Percentiles rank a stretch among this genome's conserved stretches.
phyloP scores from a whole-genome alignment of 805 yeast genomes.

The Ogataea nonfermentans region DNA sequence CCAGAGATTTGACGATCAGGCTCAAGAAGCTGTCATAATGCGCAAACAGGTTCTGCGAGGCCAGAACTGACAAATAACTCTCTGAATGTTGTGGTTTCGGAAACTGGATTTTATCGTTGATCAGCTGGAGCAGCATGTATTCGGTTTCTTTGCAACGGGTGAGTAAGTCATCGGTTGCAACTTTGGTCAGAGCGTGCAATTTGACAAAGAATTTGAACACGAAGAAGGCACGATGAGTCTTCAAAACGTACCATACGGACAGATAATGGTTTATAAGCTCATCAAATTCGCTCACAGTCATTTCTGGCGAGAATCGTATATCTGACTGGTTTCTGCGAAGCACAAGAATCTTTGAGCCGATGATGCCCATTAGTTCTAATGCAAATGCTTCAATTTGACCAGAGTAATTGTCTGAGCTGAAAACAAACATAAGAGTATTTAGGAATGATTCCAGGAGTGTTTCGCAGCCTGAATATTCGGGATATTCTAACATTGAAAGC shows the following conservation, averaged over 20 bases:
- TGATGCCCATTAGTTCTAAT: constrained; percentile 59
- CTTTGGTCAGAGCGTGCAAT: constrained; percentile 6
- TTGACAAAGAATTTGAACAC: constrained; percentile 10
- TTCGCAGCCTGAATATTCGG: constrained; percentile 66
- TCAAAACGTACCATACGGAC: constrained; percentile 8
- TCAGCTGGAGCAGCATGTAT: constrained; percentile 5
- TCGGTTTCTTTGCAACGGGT: constrained; percentile 4
- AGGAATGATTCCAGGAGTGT: constrained; percentile 45
- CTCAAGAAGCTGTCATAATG: constrained; percentile 54
- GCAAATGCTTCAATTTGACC: constrained; percentile 47
- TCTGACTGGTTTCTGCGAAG: constrained; percentile 24
- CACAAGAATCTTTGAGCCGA: constrained; percentile 50
- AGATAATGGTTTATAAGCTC: constrained; percentile 8
- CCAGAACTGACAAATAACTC: constrained; percentile 20
- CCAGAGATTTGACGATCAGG: constrained; percentile 47
- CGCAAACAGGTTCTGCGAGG: constrained; percentile 33
- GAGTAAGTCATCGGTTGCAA: constrained; percentile 1
- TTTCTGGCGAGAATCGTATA: constrained; percentile 7
- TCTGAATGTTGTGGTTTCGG: not conserved
- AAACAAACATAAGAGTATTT: constrained; percentile 40
- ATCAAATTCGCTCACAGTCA: constrained; percentile 11
- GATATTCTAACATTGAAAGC: constrained; percentile 43
- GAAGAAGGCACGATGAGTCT: constrained; percentile 6
- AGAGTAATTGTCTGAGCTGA: constrained; percentile 39
- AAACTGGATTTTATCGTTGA: constrained; percentile 6